A percentile compares a stretch with the other conserved stretches of the same genome.
Evolutionary conservation across 495 filamentous ascomycete genomes (phyloP).

Genomic region (Poronia punctata): DNA sequence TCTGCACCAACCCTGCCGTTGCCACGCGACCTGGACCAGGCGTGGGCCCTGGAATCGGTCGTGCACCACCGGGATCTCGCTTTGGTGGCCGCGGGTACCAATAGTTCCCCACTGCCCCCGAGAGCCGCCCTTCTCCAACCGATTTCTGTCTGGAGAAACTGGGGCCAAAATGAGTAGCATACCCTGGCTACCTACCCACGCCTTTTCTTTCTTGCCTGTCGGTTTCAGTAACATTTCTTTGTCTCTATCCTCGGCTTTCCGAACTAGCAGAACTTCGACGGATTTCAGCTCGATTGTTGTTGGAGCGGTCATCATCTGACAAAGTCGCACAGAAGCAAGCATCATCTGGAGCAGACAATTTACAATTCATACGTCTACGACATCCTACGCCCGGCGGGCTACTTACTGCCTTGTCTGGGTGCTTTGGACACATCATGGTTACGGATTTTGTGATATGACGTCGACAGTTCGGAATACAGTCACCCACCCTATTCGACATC

Average conservation of each 20-base stretch:
- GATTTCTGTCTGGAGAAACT: too few relatives aligned
- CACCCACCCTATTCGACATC: too few relatives aligned
- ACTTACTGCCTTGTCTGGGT: constrained; percentile 42
- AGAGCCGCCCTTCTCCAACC: constrained; percentile 14
- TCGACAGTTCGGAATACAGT: constrained; percentile 16
- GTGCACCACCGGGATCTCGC: constrained; percentile 47
- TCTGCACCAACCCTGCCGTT: constrained; percentile 89
- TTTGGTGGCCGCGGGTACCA: constrained; percentile 46
- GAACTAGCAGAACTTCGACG: constrained; percentile 18
- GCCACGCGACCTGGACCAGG: constrained; percentile 80
- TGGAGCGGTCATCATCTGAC: constrained; percentile 25
- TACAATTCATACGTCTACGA: constrained; percentile 42
- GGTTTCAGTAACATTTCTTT: constrained; percentile 18
- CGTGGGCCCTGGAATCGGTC: constrained; percentile 52
- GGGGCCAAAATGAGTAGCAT: too few relatives aligned
- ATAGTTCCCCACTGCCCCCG: constrained; percentile 21
- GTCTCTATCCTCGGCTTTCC: constrained; percentile 30
- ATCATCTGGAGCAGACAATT: constrained; percentile 51
- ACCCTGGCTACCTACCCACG: too few relatives aligned
- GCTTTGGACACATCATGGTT: constrained; percentile 56
- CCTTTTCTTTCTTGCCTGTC: constrained; percentile 25
- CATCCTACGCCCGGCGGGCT: constrained; percentile 52
- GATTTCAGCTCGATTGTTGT: constrained; percentile 25
- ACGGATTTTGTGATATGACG: constrained; percentile 49
- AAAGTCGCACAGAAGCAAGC: constrained; percentile 31